These are phyloP conservation scores for Entomortierella lignicola DNA, from an alignment of 192 early-diverging fungal genomes.

Conservation along the genomic window DNA sequence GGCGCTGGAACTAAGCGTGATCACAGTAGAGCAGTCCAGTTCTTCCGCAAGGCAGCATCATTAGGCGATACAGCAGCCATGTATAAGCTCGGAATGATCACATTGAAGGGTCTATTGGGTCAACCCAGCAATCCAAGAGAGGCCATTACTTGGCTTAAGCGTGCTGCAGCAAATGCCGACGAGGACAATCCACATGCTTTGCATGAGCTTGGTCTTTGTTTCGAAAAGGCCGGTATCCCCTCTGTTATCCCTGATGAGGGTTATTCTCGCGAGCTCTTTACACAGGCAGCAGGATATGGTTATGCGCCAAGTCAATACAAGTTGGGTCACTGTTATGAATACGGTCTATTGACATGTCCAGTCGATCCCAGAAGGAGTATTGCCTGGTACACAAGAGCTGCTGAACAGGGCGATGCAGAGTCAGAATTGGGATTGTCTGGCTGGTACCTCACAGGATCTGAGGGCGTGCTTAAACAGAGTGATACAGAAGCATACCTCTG, in stretches of 20 bases:
- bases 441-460: constrained; percentile 97
- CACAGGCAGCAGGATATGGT: constrained; percentile 91
- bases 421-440: constrained; percentile 95
- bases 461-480: constrained; percentile 87
- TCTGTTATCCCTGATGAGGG: constrained; percentile 81
- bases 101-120: constrained; percentile 86
- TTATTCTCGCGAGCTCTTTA: constrained; percentile 91
- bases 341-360: constrained; percentile 89
- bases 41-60: constrained; percentile 93
- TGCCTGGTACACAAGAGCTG: constrained; percentile 95
- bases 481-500: constrained; percentile 97
- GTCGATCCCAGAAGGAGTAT: constrained; percentile 91
- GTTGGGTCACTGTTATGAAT: constrained; percentile 93
- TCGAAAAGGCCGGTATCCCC: constrained; percentile 63
- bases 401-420: constrained; percentile 90
- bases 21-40: constrained; percentile 84
- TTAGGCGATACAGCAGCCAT: constrained; percentile 93
- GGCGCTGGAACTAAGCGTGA: constrained; percentile 93
- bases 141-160: constrained; percentile 93
- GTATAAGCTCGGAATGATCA: constrained; percentile 96
- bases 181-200: constrained; percentile 91
- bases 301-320: constrained; percentile 94
- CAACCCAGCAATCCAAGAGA: constrained; percentile 85
- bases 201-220: constrained; percentile 86
- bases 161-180: constrained; percentile 89